Percentiles rank a stretch among this genome's conserved stretches.
phyloP scores from a whole-genome alignment of 352 stramenopile species.

The Phytophthora sp. region DNA sequence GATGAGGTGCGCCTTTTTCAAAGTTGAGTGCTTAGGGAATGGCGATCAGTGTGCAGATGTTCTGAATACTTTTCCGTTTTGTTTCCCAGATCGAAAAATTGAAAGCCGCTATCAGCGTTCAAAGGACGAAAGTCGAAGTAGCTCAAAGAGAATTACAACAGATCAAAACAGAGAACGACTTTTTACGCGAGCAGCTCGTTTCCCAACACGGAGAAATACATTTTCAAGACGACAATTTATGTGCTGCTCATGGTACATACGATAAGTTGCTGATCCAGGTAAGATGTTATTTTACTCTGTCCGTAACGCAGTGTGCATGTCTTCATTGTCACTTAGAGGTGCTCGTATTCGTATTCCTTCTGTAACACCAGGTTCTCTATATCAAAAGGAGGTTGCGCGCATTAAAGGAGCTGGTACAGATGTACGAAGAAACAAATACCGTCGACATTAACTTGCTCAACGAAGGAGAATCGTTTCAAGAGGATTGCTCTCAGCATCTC shows the following conservation, averaged over 20 bases:
- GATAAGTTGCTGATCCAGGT: constrained; percentile 35
- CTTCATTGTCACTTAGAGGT: not conserved
- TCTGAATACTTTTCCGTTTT: not conserved
- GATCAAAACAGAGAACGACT: constrained; percentile 26
- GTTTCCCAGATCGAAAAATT: constrained; percentile 31
- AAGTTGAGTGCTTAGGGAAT: not conserved
- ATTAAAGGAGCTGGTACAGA: constrained; percentile 40
- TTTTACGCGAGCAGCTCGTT: constrained; percentile 26
- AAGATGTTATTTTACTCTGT: constrained; percentile 1
- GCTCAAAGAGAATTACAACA: constrained; percentile 17
- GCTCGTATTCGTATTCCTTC: not conserved
- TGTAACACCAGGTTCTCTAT: constrained; percentile 28
- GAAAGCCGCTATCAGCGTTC: constrained; percentile 24
- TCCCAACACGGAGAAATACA: constrained; percentile 1
- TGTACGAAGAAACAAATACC: constrained; percentile 41
- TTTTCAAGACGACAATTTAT: not conserved
- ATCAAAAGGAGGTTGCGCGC: constrained; percentile 34
- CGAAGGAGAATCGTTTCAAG: constrained; percentile 21
- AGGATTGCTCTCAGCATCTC: constrained; percentile 2
- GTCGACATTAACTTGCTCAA: constrained; percentile 45
- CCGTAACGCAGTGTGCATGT: not conserved
- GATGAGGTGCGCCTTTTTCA: constrained; percentile 44
- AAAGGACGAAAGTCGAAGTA: constrained; percentile 17
- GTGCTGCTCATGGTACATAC: constrained; percentile 20
- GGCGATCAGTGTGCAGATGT: not conserved